These are phyloP conservation scores for Pyrenophora seminiperda DNA, from an alignment of 2,329 filamentous ascomycete genomes.

Conservation along the genomic window DNA sequence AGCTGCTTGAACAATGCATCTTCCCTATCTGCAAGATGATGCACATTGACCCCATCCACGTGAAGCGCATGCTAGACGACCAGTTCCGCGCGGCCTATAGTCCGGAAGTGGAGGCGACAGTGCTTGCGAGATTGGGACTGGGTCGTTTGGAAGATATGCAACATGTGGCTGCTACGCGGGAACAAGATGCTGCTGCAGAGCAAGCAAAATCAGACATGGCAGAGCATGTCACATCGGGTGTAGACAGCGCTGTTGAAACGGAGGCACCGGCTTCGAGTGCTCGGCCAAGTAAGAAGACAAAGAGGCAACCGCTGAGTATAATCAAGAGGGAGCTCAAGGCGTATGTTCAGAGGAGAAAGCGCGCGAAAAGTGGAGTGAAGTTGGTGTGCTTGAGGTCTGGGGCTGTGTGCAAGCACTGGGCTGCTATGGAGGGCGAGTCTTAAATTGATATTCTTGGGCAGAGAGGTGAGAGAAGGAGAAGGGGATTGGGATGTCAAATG, in stretches of 20 bases:
- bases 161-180: not conserved
- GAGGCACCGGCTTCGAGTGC: too few species aligned
- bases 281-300: not conserved
- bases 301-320: not conserved
- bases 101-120: not conserved
- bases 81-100: conserved; percentile 12
- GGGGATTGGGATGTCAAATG: too few species aligned
- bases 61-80: conserved; percentile 15
- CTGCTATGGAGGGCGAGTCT: too few species aligned
- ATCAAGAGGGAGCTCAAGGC: not conserved
- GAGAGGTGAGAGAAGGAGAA: too few species aligned
- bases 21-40: conserved; percentile 16
- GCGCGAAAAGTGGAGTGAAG: not conserved
- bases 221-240: not conserved
- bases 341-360: not conserved
- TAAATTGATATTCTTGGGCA: too few species aligned
- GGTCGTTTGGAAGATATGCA: not conserved
- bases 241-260: not conserved
- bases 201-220: not conserved
- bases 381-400: not conserved
- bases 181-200: too few species aligned
- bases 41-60: conserved; percentile 6
- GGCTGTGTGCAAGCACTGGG: too few species aligned
- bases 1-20: conserved; percentile 4
- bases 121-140: not conserved